Conservation (phyloP, 495 filamentous ascomycete species). For the Hypoxylon crocopeplum region DNA sequence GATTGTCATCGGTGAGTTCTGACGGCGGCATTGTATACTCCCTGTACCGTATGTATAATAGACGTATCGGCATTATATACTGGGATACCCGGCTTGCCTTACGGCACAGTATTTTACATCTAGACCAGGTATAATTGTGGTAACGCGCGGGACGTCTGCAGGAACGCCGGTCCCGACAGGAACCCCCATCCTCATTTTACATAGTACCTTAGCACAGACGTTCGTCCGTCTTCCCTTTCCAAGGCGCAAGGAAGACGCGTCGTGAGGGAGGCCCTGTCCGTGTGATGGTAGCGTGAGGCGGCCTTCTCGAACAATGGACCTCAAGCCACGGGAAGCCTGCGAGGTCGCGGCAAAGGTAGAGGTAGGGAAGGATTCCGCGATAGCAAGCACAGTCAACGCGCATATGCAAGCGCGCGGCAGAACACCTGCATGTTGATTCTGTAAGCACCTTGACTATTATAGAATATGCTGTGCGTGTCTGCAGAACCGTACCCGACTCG, state of each 20-base stretch:
- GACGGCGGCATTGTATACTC: conserved; percentile 16
- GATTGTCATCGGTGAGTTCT: conserved; percentile 38
- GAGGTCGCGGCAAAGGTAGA: conserved; percentile 27
- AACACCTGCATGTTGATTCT: no score
- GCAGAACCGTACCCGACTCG: no score
- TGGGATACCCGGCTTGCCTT: background rate
- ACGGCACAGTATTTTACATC: conserved; percentile 11
- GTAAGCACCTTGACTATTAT: no score
- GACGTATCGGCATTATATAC: background rate
- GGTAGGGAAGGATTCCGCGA: background rate
- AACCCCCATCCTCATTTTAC: conserved; percentile 31
- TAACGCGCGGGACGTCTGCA: conserved; percentile 34
- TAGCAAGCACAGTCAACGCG: conserved; percentile 2
- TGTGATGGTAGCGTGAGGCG: conserved; percentile 22
- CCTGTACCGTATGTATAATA: no score
- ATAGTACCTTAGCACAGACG: conserved; percentile 23
- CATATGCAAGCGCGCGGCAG: conserved; percentile 37
- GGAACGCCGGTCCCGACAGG: conserved; percentile 31
- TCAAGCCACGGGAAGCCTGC: conserved; percentile 27
- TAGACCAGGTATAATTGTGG: conserved; percentile 23
- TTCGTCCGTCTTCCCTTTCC: conserved; percentile 25
- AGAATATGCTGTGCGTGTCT: no score
- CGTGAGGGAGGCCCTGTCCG: conserved; percentile 6
- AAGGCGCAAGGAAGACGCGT: conserved; percentile 25
- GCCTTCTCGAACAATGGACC: conserved; percentile 35